These are phyloP conservation scores for Carex pumila DNA, from an alignment of 176 grass and related monocot species.

Conservation along the genomic window DNA sequence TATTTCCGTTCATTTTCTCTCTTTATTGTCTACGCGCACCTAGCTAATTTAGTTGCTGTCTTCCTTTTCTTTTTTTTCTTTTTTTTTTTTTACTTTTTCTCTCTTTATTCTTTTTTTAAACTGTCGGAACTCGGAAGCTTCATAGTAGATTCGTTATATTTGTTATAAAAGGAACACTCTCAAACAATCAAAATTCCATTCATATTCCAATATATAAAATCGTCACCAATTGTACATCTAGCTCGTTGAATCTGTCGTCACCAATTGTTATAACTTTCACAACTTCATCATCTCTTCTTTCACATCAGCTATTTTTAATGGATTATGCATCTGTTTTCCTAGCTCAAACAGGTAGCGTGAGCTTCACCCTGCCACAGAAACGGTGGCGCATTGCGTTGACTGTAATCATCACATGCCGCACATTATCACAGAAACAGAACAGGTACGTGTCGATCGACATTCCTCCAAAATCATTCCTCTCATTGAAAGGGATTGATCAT, in stretches of 20 bases:
- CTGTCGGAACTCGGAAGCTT: neutral
- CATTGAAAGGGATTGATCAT: slow-evolving; percentile 5
- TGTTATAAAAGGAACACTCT: too few relatives aligned
- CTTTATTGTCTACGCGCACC: too few relatives aligned
- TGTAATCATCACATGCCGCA: slow-evolving; percentile 41
- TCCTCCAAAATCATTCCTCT: neutral
- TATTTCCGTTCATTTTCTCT: neutral
- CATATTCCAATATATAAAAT: too few relatives aligned
- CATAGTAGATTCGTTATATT: too few relatives aligned
- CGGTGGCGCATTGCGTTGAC: slow-evolving; percentile 30
- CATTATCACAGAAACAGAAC: slow-evolving; percentile 1
- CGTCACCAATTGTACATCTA: too few relatives aligned
- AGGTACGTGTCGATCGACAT: neutral
- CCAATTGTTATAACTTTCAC: neutral
- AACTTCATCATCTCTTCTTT: neutral
- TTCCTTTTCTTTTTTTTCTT: too few relatives aligned
- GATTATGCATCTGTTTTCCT: slow-evolving; percentile 2
- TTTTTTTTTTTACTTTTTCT: neutral
- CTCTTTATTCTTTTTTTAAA: neutral
- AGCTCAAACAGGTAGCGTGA: neutral
- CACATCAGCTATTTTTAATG: neutral
- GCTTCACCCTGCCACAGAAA: neutral
- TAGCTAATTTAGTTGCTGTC: neutral
- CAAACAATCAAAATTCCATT: too few relatives aligned
- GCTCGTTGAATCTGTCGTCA: too few relatives aligned